Base-by-base conservation (phyloP, 257 asterid genomes). In the Jasminum sambac region DNA sequence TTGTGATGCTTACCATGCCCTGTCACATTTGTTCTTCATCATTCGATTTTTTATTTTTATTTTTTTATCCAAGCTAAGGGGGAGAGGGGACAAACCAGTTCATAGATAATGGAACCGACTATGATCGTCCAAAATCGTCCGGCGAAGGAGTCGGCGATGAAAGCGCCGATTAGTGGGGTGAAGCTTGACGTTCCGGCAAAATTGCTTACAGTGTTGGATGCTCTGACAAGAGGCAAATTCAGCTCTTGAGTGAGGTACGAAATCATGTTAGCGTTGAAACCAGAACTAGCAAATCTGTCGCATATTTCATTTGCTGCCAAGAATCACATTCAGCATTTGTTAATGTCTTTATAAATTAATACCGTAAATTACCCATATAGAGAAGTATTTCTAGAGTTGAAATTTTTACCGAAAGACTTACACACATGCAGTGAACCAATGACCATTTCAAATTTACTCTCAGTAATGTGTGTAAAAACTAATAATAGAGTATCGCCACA, bases 41-140 rank as follows among this genome's bases (percentile, higher is more conserved):
- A 9, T 48, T 48, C 16, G 0, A 2, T 46, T 44, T 43, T 44
- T 5, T 50, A 6, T 19, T 21, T 1, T 52, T 0, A 8, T 55
- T 21, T 23, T 21, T n/a, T 6, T 11, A 52, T 52, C 2, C 1
- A n/a, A 24, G 57, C 41, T 24, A 42, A 41, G 25, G 24, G 36
- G 58, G 36, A 72, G 26, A 36, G 39, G 23, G 52, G 21, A 58
- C 64, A 11, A 41, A 86, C 96, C 96, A 89, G 61, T 55, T 81
- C 74, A 75, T 90, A 88, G 62, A 90, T 72, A 9, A 85, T 71
- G 80, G 97, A 84, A 6, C 88, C 95, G 9, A 80, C 52, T 10
- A 85, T 25, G 68, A 92, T 90, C 0, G 97, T 92, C 95, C 90
- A 84, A 65, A 83, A 90, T n/a, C 97, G 81, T 1, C 96, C 96